Percentiles rank a stretch among this genome's conserved stretches.
phyloP scores from a whole-genome alignment of 768 basidiomycete genomes.

The Pleurotus djamor region DNA sequence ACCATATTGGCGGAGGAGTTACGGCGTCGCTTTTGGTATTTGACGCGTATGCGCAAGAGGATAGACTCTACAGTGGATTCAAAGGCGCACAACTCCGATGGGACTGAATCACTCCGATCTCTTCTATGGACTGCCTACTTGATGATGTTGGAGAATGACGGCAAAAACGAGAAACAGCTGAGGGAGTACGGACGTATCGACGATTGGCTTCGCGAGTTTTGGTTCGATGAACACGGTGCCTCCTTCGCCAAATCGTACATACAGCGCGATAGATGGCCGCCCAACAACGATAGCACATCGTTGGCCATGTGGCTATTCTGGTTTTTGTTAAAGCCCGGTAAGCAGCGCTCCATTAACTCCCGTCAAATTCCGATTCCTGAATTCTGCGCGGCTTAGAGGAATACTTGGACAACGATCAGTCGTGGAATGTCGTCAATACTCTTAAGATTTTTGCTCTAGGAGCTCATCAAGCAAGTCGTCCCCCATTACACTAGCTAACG shows the following conservation, averaged over 20 bases:
- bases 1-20: slow-evolving; percentile 59
- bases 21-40: slow-evolving; percentile 50
- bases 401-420: slow-evolving; percentile 34
- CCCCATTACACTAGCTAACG: slow-evolving; percentile 4
- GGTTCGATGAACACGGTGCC: slow-evolving; percentile 60
- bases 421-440: slow-evolving; percentile 45
- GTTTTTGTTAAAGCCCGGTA: slow-evolving; percentile 65
- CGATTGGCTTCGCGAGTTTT: slow-evolving; percentile 63
- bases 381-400: slow-evolving; percentile 34
- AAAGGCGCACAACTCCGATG: slow-evolving; percentile 19
- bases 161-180: slow-evolving; percentile 69
- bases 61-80: slow-evolving; percentile 29
- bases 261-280: slow-evolving; percentile 52
- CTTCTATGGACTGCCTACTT: slow-evolving; percentile 68
- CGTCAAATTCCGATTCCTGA: neutral
- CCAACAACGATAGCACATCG: slow-evolving; percentile 46
- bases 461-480: slow-evolving; percentile 48
- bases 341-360: slow-evolving; percentile 18
- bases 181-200: slow-evolving; percentile 64
- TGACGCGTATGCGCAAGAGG: slow-evolving; percentile 55
- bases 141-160: slow-evolving; percentile 82
- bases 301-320: slow-evolving; percentile 82
- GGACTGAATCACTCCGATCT: slow-evolving; percentile 31
- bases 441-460: slow-evolving; percentile 65
- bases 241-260: slow-evolving; percentile 45